Percentiles rank a stretch among this genome's conserved stretches.
phyloP scores from a whole-genome alignment of 768 basidiomycete genomes.

The Mrakia hoshinonis region DNA sequence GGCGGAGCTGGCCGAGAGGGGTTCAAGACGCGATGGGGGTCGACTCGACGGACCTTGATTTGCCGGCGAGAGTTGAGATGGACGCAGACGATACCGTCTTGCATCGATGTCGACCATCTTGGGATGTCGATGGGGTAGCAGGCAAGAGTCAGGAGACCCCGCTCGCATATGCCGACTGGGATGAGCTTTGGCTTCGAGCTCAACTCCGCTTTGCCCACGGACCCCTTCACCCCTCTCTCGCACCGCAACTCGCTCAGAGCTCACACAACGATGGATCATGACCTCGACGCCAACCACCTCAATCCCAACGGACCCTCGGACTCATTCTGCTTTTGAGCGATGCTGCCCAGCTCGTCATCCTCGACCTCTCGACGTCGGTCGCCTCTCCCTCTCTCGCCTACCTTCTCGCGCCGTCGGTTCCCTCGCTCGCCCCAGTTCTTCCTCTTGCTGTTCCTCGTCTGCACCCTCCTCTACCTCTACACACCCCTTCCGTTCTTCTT shows the following conservation, averaged over 20 bases:
- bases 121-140: not conserved
- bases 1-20: not conserved
- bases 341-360: not conserved
- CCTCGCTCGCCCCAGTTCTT: slow-evolving; percentile 2
- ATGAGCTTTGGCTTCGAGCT: too few species aligned
- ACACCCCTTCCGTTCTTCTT: not conserved
- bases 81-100: too few species aligned
- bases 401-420: not conserved
- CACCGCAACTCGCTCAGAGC: too few species aligned
- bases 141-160: too few species aligned
- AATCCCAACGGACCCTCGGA: too few species aligned
- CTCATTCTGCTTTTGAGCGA: too few species aligned
- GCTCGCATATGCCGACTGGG: too few species aligned
- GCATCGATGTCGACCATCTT: not conserved
- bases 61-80: not conserved
- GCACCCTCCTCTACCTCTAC: slow-evolving; percentile 10
- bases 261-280: too few species aligned
- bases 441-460: not conserved
- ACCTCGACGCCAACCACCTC: too few species aligned
- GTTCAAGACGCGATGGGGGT: too few species aligned
- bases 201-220: too few species aligned
- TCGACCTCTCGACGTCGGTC: not conserved
- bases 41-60: not conserved
- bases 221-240: too few species aligned
- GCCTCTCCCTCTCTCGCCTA: not conserved